Base-by-base conservation (phyloP, 1,284 basidiomycete species). In the Sporisorium sorghi region DNA sequence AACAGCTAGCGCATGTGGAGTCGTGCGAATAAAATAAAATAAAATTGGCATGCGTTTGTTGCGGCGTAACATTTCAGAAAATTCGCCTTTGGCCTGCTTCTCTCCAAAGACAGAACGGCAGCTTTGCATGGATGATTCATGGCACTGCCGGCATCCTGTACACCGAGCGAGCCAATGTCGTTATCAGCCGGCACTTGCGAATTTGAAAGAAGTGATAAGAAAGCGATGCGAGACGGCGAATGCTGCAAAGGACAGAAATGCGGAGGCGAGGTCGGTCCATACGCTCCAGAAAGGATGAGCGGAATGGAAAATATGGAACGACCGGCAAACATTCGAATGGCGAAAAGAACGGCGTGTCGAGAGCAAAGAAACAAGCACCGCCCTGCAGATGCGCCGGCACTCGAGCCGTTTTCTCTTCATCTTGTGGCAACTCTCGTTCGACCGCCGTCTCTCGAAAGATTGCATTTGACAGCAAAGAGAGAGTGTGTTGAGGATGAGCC, bases 231-330 rank as follows among this genome's bases (percentile, higher is more conserved):
- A 43, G 47, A 58, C 12, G 58, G 30, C 23, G 24, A 52, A n/a
- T 14, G 14, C 23, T 49, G 28, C 42, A 37, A 37, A n/a, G n/a
- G n/a, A n/a, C n/a, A n/a, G 33, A 35, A 21, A 4, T 47, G 15
- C 21, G 48, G 12, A 49, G 39, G 14, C 24, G 15, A 21, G 30
- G 17, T 61, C 24, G 57, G 58, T 65, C 70, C 60, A 64, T 73
- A 67, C 53, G 58, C 59, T 73, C 70, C 64, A 73, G 70, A 63
- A 32, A 28, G 10, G 28, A 67, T 73, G 60, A 49, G 59, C 52
- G 70, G 56, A 64, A 67, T 73, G 35, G 70, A 46, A 47, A 59
- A 54, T 39, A 63, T 73, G 59, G 69, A 62, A 56, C 70, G 64
- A 73, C 58, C 62, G 61, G 57, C 58, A 23, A 48, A n/a, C n/a